Conservation (phyloP, 1,139 yeast species). For the Kurtzmaniella natalensis region DNA sequence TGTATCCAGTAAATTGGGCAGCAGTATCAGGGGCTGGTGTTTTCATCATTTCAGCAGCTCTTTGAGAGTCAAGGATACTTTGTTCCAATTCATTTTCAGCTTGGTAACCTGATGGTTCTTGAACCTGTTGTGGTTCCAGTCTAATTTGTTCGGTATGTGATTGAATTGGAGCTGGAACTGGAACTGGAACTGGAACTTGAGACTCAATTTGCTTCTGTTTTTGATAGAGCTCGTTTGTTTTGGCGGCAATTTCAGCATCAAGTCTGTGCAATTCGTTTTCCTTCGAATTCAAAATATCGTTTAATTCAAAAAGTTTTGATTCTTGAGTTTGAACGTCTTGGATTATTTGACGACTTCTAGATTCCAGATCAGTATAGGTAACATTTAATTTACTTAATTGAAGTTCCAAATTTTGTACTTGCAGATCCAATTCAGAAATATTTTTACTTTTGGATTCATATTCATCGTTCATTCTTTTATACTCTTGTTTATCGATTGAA, state of each 20-base stretch:
- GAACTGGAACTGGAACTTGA: neutral
- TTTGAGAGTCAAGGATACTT: neutral
- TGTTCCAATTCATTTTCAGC: constrained; percentile 1
- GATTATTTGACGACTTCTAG: constrained; percentile 6
- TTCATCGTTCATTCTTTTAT: constrained; percentile 4
- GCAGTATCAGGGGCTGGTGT: no score
- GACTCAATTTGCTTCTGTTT: neutral
- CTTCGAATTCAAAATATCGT: neutral
- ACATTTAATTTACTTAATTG: constrained; percentile 3
- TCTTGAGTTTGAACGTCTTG: neutral
- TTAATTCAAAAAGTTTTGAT: neutral
- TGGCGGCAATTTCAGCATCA: neutral
- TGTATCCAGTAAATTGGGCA: neutral
- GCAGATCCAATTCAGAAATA: constrained; percentile 1
- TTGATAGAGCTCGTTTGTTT: neutral
- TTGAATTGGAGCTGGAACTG: neutral
- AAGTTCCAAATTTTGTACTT: constrained; percentile 7
- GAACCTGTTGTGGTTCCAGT: neutral
- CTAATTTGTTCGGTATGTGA: neutral
- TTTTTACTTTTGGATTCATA: constrained; percentile 3
- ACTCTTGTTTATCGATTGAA: constrained; percentile 3
- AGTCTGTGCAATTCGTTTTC: neutral
- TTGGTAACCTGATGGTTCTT: neutral
- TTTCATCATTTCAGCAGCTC: neutral
- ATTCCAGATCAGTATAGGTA: constrained; percentile 5